Evolutionary conservation across 73 alveolate genomes (phyloP).

Genomic region (Loxodes magnus): DNA sequence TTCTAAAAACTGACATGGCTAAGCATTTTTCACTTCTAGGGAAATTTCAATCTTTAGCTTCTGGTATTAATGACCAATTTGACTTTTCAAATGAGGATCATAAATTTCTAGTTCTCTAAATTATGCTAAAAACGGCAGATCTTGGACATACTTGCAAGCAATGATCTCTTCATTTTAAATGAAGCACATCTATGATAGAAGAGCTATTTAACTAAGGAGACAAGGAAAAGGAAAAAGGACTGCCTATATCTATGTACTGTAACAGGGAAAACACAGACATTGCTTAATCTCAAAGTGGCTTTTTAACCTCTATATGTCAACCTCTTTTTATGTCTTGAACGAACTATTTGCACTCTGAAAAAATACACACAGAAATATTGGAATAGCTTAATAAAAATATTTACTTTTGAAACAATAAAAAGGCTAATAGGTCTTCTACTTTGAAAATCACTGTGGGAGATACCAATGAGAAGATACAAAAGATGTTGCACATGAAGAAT

Average conservation of each 20-base stretch:
- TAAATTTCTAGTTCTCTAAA: background rate
- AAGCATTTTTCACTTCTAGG: conserved; percentile 46
- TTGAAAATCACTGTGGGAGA: too few relatives aligned
- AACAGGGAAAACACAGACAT: conserved; percentile 37
- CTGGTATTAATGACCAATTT: background rate
- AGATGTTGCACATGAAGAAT: too few relatives aligned
- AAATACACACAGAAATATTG: too few relatives aligned
- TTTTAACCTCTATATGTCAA: too few relatives aligned
- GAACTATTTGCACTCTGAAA: too few relatives aligned
- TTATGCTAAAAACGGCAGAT: conserved; percentile 46
- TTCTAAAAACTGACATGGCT: conserved; percentile 52
- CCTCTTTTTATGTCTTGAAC: too few relatives aligned
- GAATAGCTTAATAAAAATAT: too few relatives aligned
- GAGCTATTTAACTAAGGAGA: conserved; percentile 58
- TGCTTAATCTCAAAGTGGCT: conserved; percentile 51
- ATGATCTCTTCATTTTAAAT: conserved; percentile 29
- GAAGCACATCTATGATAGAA: conserved; percentile 39
- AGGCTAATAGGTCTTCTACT: too few relatives aligned
- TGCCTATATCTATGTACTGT: conserved; percentile 45
- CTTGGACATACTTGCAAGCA: conserved; percentile 46
- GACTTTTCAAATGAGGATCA: conserved; percentile 18
- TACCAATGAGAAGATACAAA: too few relatives aligned
- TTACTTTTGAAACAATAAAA: too few relatives aligned
- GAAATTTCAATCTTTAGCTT: conserved; percentile 28
- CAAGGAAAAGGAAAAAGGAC: conserved; percentile 37